These are phyloP conservation scores for Aspergillus pseudonomiae DNA, from an alignment of 2,329 filamentous ascomycete species.

Conservation along the genomic window DNA sequence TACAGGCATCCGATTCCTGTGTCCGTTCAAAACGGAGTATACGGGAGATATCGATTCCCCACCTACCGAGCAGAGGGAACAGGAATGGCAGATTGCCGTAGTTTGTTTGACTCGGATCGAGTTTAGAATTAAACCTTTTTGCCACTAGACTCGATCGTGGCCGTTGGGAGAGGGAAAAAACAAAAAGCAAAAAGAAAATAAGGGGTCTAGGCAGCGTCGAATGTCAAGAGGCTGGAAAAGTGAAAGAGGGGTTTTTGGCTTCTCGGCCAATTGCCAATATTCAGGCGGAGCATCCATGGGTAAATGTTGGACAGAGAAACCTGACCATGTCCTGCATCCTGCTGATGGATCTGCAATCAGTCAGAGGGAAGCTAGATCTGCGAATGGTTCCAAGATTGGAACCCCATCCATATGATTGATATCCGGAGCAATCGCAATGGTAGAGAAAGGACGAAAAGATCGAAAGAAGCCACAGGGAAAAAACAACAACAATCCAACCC, in stretches of 20 bases:
- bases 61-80: background rate
- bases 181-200: background rate
- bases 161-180: background rate
- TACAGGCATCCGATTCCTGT: background rate
- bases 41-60: background rate
- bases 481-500: background rate
- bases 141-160: background rate
- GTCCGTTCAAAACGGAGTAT: background rate
- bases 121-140: background rate
- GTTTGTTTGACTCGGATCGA: background rate
- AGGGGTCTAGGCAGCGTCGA: background rate
- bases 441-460: background rate
- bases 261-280: background rate
- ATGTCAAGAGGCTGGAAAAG: background rate
- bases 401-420: background rate
- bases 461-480: background rate
- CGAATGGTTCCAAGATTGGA: background rate
- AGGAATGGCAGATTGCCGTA: background rate
- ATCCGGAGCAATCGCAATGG: background rate
- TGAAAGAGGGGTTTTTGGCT: background rate
- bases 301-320: slow-evolving; percentile 1
- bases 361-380: background rate
- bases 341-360: slow-evolving; percentile 3
- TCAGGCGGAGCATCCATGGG: background rate
- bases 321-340: slow-evolving; percentile 1